Evolutionary conservation across 164 flowering plant genomes (phyloP).

Genomic region (Umbellularia californica): DNA sequence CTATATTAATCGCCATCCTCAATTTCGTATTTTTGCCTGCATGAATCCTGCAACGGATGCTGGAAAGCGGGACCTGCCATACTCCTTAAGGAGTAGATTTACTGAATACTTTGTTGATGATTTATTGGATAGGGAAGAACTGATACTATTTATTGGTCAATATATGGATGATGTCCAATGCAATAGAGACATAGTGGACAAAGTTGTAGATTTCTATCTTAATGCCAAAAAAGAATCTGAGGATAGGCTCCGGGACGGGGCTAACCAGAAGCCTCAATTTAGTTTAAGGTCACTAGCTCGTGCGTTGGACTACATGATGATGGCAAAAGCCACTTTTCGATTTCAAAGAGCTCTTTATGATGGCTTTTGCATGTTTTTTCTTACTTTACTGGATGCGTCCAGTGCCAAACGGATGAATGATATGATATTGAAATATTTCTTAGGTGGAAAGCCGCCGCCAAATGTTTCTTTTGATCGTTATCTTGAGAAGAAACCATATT

Average conservation of each 20-base stretch:
- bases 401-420: constrained; percentile 71
- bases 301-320: constrained; percentile 64
- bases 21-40: constrained; percentile 90
- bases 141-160: constrained; percentile 55
- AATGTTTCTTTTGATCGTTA: constrained; percentile 41
- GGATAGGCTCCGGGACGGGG: constrained; percentile 88
- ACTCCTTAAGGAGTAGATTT: constrained; percentile 71
- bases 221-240: constrained; percentile 71
- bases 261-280: constrained; percentile 94
- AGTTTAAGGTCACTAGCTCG: constrained; percentile 95
- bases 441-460: constrained; percentile 38
- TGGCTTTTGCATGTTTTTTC: constrained; percentile 97
- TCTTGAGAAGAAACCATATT: constrained; percentile 16
- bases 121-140: constrained; percentile 67
- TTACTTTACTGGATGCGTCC: constrained; percentile 56
- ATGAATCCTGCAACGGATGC: constrained; percentile 99
- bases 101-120: constrained; percentile 95
- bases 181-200: constrained; percentile 32
- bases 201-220: constrained; percentile 64
- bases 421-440: constrained; percentile 38
- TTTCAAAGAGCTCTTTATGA: constrained; percentile 71
- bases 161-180: constrained; percentile 40
- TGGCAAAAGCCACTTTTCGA: constrained; percentile 51
- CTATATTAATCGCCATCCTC: constrained; percentile 63
- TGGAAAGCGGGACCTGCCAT: constrained; percentile 85